Conservation (phyloP, 352 stramenopile species). For the Phytophthora pseudosyringae region DNA sequence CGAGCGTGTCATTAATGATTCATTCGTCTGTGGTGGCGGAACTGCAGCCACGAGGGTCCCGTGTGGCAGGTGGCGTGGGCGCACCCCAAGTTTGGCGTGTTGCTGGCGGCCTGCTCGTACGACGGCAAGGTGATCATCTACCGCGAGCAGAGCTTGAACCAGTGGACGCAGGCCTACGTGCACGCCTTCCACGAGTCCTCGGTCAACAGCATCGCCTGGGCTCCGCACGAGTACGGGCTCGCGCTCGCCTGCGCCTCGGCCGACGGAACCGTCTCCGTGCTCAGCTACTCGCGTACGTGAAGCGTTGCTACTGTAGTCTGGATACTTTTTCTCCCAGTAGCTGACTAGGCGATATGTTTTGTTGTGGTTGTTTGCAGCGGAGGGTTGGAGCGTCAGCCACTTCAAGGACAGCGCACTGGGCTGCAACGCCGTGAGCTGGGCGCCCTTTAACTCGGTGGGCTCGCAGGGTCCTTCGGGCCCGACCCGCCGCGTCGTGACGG, state of each 20-base stretch:
- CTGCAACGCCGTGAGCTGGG: slow-evolving; percentile 98
- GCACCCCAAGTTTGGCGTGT: slow-evolving; percentile 97
- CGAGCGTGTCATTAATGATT: neutral
- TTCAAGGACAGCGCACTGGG: slow-evolving; percentile 96
- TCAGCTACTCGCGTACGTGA: slow-evolving; percentile 77
- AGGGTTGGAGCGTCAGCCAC: slow-evolving; percentile 92
- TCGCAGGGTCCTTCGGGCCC: slow-evolving; percentile 49
- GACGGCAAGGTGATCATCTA: slow-evolving; percentile 98
- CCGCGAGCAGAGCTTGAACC: slow-evolving; percentile 92
- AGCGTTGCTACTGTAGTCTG: neutral
- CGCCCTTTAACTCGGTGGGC: slow-evolving; percentile 85
- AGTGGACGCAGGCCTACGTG: slow-evolving; percentile 95
- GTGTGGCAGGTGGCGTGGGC: slow-evolving; percentile 99
- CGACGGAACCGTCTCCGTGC: slow-evolving; percentile 95
- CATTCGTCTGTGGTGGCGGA: neutral
- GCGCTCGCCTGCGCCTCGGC: slow-evolving; percentile 93
- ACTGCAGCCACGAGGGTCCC: slow-evolving; percentile 92
- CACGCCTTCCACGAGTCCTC: slow-evolving; percentile 88
- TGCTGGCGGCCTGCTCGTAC: slow-evolving; percentile 98
- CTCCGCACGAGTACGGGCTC: slow-evolving; percentile 97
- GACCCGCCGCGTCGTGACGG: slow-evolving; percentile 92
- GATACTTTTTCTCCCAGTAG: slow-evolving; percentile 3
- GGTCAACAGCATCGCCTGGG: slow-evolving; percentile 97
- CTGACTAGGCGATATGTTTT: neutral
- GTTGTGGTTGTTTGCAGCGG: slow-evolving; percentile 41